Conservation (phyloP, 805 yeast species). For the Torulaspora microellipsoides region DNA sequence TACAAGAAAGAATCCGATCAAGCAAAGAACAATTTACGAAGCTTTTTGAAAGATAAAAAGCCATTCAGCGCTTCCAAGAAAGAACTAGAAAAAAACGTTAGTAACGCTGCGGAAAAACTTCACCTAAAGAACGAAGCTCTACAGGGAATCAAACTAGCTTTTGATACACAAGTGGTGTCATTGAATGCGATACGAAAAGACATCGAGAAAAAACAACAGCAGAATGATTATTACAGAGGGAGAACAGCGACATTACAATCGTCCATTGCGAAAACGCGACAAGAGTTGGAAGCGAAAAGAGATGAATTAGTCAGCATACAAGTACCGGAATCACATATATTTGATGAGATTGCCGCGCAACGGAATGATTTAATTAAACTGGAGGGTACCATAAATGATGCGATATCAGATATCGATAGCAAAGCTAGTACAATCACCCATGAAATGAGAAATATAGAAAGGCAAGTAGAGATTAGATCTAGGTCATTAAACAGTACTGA, state of each 20-base stretch:
- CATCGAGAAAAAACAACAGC: conserved; percentile 12
- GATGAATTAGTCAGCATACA: conserved; percentile 7
- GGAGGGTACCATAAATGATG: conserved; percentile 14
- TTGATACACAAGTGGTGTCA: conserved; percentile 5
- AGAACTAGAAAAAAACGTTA: conserved; percentile 32
- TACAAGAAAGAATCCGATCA: conserved; percentile 29
- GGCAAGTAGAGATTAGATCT: conserved; percentile 36
- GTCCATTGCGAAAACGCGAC: conserved; percentile 11
- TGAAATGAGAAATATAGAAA: conserved; percentile 37
- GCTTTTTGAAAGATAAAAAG: conserved; percentile 23
- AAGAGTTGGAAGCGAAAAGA: conserved; percentile 9
- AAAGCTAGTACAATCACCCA: conserved; percentile 37
- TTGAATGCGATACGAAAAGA: conserved; percentile 19
- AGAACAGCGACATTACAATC: conserved; percentile 20
- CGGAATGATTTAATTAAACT: conserved; percentile 24
- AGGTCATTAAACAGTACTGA: conserved; percentile 45
- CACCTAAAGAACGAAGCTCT: conserved; percentile 25
- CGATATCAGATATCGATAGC: conserved; percentile 27
- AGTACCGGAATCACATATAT: conserved; percentile 16
- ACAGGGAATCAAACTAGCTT: conserved; percentile 11
- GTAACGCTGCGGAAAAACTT: conserved; percentile 36
- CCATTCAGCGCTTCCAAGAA: conserved; percentile 29
- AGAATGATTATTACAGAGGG: conserved; percentile 20
- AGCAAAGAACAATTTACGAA: conserved; percentile 28
- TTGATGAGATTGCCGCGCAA: conserved; percentile 18